Percentiles rank a stretch among this genome's conserved stretches.
These are phyloP conservation scores for Didymella lethalis DNA, from an alignment of 2,329 filamentous ascomycete genomes.

Conservation along the genomic window DNA sequence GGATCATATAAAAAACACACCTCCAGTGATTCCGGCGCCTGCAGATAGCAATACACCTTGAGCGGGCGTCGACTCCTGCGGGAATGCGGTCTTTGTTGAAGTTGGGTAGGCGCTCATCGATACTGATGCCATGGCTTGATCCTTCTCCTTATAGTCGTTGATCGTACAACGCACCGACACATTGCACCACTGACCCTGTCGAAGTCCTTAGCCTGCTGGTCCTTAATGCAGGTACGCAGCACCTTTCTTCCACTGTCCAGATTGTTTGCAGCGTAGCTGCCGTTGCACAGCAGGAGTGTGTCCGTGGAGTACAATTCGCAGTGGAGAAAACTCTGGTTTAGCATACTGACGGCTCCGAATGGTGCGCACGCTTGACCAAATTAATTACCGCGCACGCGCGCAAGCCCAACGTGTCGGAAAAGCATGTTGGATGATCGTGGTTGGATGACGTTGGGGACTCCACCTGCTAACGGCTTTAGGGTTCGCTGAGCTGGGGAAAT, in stretches of 20 bases:
- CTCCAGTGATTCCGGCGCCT: conserved; percentile 45
- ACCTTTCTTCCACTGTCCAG: not conserved
- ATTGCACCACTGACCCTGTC: conserved; percentile 10
- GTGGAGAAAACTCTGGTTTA: conserved; percentile 18
- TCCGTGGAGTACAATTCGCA: not conserved
- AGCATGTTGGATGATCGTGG: conserved; percentile 11
- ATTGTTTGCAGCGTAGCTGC: conserved; percentile 9
- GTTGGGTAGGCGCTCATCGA: conserved; percentile 23
- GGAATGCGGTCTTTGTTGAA: conserved; percentile 21
- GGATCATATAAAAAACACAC: conserved; percentile 21
- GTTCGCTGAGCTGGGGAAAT: conserved; percentile 11
- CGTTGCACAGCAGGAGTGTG: conserved; percentile 9
- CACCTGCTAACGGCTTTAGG: conserved; percentile 4
- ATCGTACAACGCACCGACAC: conserved; percentile 3
- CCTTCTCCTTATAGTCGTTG: conserved; percentile 17
- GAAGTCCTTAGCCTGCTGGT: not conserved
- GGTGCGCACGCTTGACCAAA: conserved; percentile 4
- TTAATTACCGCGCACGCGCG: conserved; percentile 21
- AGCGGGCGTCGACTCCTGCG: conserved; percentile 33
- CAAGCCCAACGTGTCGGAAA: conserved; percentile 19
- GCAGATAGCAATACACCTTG: conserved; percentile 40
- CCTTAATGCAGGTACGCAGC: not conserved
- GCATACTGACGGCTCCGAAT: conserved; percentile 3
- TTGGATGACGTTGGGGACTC: conserved; percentile 16
- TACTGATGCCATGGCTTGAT: conserved; percentile 28